Percentiles rank a stretch among this genome's conserved stretches.
Evolutionary conservation across 495 filamentous ascomycete species (phyloP).

Genomic region (Penicillium coprophilum): DNA sequence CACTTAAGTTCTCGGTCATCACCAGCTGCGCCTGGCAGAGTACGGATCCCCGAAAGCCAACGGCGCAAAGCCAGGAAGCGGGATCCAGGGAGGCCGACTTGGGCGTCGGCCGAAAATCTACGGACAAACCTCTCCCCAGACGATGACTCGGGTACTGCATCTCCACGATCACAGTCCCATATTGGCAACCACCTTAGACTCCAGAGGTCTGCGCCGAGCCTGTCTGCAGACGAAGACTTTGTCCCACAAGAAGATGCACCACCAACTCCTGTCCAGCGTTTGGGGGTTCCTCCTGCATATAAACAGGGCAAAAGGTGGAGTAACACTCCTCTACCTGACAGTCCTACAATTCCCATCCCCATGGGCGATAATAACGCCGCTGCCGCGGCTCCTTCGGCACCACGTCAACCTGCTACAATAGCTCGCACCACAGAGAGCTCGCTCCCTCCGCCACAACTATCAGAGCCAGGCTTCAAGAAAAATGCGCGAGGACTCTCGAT

Average conservation of each 20-base stretch:
- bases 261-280: constrained; percentile 20
- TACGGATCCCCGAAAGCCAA: constrained; percentile 21
- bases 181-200: constrained; percentile 21
- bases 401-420: constrained; percentile 12
- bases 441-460: constrained; percentile 19
- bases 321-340: constrained; percentile 42
- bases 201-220: constrained; percentile 37
- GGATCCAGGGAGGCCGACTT: constrained; percentile 9
- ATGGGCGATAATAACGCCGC: constrained; percentile 12
- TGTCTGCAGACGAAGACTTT: constrained; percentile 25
- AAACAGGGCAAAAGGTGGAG: constrained; percentile 42
- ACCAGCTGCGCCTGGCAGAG: constrained; percentile 22
- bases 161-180: constrained; percentile 4
- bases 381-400: constrained; percentile 11
- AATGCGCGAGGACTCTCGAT: constrained; percentile 48
- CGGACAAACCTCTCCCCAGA: constrained; percentile 17
- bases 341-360: constrained; percentile 38
- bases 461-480: constrained; percentile 30
- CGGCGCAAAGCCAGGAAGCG: constrained; percentile 16
- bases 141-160: constrained; percentile 10
- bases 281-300: constrained; percentile 41
- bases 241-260: constrained; percentile 15
- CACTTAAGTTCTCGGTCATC: constrained; percentile 27
- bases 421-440: constrained; percentile 16
- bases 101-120: constrained; percentile 24